Evolutionary conservation across 306 rosid genomes (phyloP), one percentile per base, ranked within the genome.

Genomic region (Myrica gale): DNA sequence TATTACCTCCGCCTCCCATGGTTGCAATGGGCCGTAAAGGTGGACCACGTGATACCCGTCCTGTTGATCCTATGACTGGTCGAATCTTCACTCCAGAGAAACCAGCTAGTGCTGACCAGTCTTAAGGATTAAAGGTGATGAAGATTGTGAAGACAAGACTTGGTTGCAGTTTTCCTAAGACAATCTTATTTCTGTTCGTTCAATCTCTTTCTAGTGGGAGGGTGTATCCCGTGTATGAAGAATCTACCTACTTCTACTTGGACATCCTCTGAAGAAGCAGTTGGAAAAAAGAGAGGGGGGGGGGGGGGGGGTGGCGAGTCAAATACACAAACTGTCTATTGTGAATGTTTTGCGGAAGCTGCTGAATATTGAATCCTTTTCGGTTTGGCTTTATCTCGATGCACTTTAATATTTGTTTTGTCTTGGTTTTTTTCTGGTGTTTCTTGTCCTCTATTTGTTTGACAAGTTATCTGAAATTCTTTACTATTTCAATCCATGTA

Each of bases 1-100:
- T 92, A 63, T 78, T 94, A 50, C 96, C 96, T 3, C 98, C 98
- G 4, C 96, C 98, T 0, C 96, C 97, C 11, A 90, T 88, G 94
- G 79, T 89, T 83, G 97, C 92, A 47, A 88, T 91, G 97, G 96
- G 81, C 4, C 90, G 84, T 11, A 94, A 91, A 84, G 98, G 93
- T 20, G 97, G 97, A 69, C 87, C 84, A 10, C 86, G 96, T 10
- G 93, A 91, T 70, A 86, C 80, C 0, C 90, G 89, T 39, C 90
- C 85, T 6, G 83, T 90, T 0, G 92, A 92, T 85, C 89, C 96
- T 42, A 73, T 94, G 45, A 90, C 88, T 4, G 93, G 98, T 7
- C 88, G 90, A 3, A 57, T 90, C 48, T 3, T 80, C 74, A 74
- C 61, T 75, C 86, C 84, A 45, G 87, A 82, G 74, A 84, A 79